Evolutionary conservation across 176 grass and related monocot species (phyloP).

Genomic region (Aegilops sharonensis): DNA sequence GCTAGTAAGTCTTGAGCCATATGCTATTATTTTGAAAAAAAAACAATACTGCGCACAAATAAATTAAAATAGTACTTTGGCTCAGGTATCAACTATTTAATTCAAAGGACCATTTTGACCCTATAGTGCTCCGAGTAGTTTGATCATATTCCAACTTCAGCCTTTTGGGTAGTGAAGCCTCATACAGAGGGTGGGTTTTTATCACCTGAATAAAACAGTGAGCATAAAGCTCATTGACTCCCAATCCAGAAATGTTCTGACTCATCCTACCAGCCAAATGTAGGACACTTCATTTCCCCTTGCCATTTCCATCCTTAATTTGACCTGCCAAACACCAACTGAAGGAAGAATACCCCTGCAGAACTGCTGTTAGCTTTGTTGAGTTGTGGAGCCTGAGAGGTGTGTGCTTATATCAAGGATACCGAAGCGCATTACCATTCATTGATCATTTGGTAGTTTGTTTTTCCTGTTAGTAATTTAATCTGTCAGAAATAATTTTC

Average conservation of each 20-base stretch:
- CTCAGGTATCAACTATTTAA: background rate
- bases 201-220: background rate
- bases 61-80: background rate
- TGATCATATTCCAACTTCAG: conserved; percentile 80
- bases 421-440: background rate
- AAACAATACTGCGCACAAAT: background rate
- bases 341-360: background rate
- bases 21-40: background rate
- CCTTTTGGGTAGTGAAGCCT: conserved; percentile 80
- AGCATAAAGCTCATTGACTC: background rate
- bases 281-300: background rate
- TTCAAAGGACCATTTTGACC: too few species aligned
- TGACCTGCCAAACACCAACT: background rate
- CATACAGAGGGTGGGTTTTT: conserved; percentile 42
- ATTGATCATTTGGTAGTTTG: background rate
- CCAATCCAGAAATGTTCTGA: background rate
- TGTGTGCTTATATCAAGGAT: background rate
- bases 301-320: background rate
- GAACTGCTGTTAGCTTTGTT: background rate
- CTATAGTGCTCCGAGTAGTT: conserved; percentile 27
- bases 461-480: background rate
- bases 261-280: background rate
- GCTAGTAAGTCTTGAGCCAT: background rate
- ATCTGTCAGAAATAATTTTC: background rate
- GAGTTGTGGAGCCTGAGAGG: background rate